A percentile compares a stretch with the other conserved stretches of the same genome.
Evolutionary conservation across 768 basidiomycete species (phyloP).

Genomic region (Psilocybe azurescens): DNA sequence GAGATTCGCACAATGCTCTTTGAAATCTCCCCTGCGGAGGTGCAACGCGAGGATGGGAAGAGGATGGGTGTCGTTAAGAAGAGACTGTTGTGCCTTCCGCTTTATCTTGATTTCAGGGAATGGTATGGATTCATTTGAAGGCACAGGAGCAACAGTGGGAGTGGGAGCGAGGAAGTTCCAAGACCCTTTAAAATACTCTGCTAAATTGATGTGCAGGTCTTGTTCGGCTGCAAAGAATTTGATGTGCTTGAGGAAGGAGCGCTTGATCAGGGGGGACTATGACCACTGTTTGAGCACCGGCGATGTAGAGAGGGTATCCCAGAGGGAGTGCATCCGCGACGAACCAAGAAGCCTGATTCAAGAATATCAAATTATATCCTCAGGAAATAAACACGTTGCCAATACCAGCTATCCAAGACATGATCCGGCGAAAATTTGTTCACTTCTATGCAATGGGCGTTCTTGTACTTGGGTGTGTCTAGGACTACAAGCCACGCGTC

Average conservation of each 20-base stretch:
- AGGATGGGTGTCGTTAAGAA: slow-evolving; percentile 27
- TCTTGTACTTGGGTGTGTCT: slow-evolving; percentile 42
- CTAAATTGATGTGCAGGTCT: slow-evolving; percentile 14
- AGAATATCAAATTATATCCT: too few relatives aligned
- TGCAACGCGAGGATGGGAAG: slow-evolving; percentile 62
- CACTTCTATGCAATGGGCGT: slow-evolving; percentile 57
- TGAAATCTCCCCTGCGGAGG: slow-evolving; percentile 62
- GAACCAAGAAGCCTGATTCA: slow-evolving; percentile 55
- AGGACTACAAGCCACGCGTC: slow-evolving; percentile 53
- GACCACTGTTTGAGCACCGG: slow-evolving; percentile 55
- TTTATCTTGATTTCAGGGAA: not conserved
- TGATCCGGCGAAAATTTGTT: slow-evolving; percentile 34
- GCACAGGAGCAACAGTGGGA: too few relatives aligned
- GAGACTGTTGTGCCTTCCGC: not conserved
- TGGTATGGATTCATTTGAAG: too few relatives aligned
- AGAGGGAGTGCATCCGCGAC: slow-evolving; percentile 46
- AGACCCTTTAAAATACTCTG: slow-evolving; percentile 23
- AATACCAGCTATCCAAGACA: slow-evolving; percentile 59
- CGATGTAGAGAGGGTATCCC: slow-evolving; percentile 48
- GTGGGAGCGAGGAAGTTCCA: not conserved
- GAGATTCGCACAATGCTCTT: slow-evolving; percentile 51
- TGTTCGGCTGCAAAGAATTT: slow-evolving; percentile 37
- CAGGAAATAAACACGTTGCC: too few relatives aligned
- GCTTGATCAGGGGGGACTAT: slow-evolving; percentile 67
- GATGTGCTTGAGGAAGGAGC: slow-evolving; percentile 51